These are phyloP conservation scores for Exophiala alcalophila DNA, from an alignment of 2,329 filamentous ascomycete genomes.

Conservation along the genomic window DNA sequence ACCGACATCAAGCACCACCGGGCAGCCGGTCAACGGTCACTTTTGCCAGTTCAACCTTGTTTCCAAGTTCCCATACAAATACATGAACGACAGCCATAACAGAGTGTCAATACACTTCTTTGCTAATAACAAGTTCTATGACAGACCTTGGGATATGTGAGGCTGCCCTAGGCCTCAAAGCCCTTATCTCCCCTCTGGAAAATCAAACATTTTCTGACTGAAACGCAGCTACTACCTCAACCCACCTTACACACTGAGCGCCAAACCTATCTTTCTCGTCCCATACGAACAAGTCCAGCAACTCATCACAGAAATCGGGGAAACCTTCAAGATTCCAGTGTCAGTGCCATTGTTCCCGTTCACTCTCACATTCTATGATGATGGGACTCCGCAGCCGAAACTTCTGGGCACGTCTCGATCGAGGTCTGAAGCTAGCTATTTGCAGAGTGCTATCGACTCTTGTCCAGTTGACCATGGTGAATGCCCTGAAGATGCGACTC, in stretches of 20 bases:
- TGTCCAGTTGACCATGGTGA: slow-evolving; percentile 29
- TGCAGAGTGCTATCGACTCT: slow-evolving; percentile 38
- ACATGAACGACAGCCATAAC: slow-evolving; percentile 37
- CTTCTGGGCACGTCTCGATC: slow-evolving; percentile 61
- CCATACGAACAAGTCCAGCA: slow-evolving; percentile 62
- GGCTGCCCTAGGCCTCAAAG: slow-evolving; percentile 34
- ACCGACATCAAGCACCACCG: slow-evolving; percentile 14
- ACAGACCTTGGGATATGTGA: slow-evolving; percentile 73
- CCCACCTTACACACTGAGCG: slow-evolving; percentile 46
- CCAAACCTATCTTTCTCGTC: slow-evolving; percentile 64
- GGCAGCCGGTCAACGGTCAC: slow-evolving; percentile 26
- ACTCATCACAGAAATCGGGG: slow-evolving; percentile 65
- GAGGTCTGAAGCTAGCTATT: slow-evolving; percentile 40
- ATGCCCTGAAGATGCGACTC: slow-evolving; percentile 31
- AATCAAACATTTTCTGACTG: background rate
- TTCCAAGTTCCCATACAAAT: slow-evolving; percentile 44
- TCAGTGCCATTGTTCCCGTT: slow-evolving; percentile 62
- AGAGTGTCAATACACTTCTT: slow-evolving; percentile 41
- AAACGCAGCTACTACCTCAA: slow-evolving; percentile 63
- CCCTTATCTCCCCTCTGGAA: background rate
- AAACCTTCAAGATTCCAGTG: slow-evolving; percentile 53
- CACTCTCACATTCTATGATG: slow-evolving; percentile 58
- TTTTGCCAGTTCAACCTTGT: slow-evolving; percentile 43
- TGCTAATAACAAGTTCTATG: slow-evolving; percentile 46
- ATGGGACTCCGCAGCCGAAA: slow-evolving; percentile 61